Evolutionary conservation across 2,329 filamentous ascomycete species (phyloP), one percentile per base, ranked within the genome.

Genomic region (Stagonosporopsis chrysanthemi): DNA sequence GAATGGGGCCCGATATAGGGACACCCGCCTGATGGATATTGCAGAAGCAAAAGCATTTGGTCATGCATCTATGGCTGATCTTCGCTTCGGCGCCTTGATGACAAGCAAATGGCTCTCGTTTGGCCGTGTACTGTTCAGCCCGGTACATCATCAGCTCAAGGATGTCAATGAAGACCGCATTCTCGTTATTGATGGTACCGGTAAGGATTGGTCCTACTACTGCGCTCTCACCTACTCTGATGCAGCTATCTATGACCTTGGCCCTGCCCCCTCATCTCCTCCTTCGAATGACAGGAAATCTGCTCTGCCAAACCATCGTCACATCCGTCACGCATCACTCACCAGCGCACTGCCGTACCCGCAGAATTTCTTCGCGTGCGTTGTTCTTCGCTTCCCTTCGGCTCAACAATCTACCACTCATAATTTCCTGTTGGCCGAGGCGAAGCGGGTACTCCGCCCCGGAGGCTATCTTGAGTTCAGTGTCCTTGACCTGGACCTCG

Each of bases 151-250:
- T 42, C 88, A 91, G 63, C 82, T 93, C 22, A 77, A 85, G 36
- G 79, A 84, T 17, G 78, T 82, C 0, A 81, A 71, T 74, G 77
- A 89, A 82, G 78, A 84, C 78, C 52, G 88, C 80, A 86, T 95
- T 24, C 82, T 95, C 3, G 88, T 95, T 17, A 83, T 95, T 54
- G 91, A 95, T 76, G 91, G 91, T 5, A 86, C 95, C 28, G 91
- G 91, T n/a, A 93, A 92, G 69, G 91, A 95, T 70, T 95, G 91
- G 91, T 93, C 90, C 0, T 93, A 91, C 73, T 94, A 92, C 66
- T 90, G 90, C 19, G 90, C 91, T 6, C 86, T 93, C 70, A 92
- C 90, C 1, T 94, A 94, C 63, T 88, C 89, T 0, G 82, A 82
- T 0, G 88, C 88, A 0, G 88, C 86, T 2, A 89, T 95, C 61